These are phyloP conservation scores for Ganoderma sp. DNA, from an alignment of 1,284 basidiomycete genomes.

Conservation along the genomic window DNA sequence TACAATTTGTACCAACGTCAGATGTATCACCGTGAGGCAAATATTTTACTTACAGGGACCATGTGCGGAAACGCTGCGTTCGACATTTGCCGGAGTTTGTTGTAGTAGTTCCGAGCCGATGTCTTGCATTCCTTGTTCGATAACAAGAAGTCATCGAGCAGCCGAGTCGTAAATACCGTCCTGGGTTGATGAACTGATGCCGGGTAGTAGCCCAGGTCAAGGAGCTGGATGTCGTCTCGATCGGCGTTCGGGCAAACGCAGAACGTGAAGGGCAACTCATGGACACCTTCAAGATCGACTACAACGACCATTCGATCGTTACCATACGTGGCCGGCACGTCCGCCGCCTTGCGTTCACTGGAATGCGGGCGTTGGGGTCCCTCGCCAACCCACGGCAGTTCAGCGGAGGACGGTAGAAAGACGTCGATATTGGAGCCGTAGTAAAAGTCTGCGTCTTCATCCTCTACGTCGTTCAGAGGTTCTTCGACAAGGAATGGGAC, in stretches of 20 bases:
- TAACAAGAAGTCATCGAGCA: conserved; percentile 12
- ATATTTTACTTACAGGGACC: conserved; percentile 2
- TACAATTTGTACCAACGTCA: no score
- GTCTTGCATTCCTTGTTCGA: background rate
- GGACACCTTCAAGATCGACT: background rate
- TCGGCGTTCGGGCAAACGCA: background rate
- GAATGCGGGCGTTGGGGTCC: no score
- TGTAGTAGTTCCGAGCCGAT: conserved; percentile 7
- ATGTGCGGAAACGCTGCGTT: conserved; percentile 3
- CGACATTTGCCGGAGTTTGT: background rate
- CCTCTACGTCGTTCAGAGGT: no score
- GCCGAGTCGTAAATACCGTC: conserved; percentile 2
- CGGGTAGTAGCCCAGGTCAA: conserved; percentile 1
- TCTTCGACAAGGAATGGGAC: no score
- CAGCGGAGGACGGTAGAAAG: no score
- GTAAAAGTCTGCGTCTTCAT: no score
- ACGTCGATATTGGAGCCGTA: no score
- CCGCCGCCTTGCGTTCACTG: no score
- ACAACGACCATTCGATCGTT: background rate
- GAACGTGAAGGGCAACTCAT: background rate
- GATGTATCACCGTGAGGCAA: no score
- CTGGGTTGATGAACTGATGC: background rate
- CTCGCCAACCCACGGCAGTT: no score
- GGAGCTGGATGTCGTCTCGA: background rate
- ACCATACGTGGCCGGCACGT: no score